Base-by-base conservation (phyloP, 345 rosid species). In the Balakata baccata region DNA sequence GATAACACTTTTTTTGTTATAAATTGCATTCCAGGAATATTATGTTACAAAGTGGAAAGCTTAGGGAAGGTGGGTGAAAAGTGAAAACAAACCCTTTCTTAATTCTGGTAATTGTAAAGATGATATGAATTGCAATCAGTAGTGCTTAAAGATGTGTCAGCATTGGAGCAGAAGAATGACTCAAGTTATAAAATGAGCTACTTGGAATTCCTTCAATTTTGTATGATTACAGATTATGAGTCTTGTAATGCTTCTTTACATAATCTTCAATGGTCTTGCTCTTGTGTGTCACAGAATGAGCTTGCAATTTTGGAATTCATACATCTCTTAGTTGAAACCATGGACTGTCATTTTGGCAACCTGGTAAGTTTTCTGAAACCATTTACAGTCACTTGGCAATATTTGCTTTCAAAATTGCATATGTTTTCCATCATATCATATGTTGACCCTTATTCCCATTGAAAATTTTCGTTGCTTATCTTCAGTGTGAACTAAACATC, bases 281-380 rank as follows among this genome's bases (percentile, higher is more conserved):
- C 49, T 72, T 77, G 14, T 29, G 0, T 77, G 68, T 77, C 37
- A 52, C 86, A 91, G 96, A 90, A 91, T 72, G 96, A 91, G 86
- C 92, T 96, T 75, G 97, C 99, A 8, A 91, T 91, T 78, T 81
- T 95, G 83, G 99, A 91, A 77, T 95, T 91, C 75, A 95, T 92
- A 78, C 99, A 95, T 86, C 97, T 92, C 41, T 82, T 91, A 78
- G 98, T 95, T 0, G 99, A 92, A 86, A 93, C 99, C 47, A 95
- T 91, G 98, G 97, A 92, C 78, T 90, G 94, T 34, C 98, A 95
- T 87, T 95, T 93, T 60, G 97, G 99, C 79, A 95, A 95, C 66
- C 97, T 93, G 91, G 99, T 86, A 85, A 80, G 96, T 50, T 47
- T n/a, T 43, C 47, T 14, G 7, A 6, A 43, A 3, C 47, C 47